Percentiles rank a stretch among this genome's conserved stretches.
Evolutionary conservation across 192 early-diverging fungal genomes (phyloP).

Genomic region (Jimgerdemannia flammicorona): DNA sequence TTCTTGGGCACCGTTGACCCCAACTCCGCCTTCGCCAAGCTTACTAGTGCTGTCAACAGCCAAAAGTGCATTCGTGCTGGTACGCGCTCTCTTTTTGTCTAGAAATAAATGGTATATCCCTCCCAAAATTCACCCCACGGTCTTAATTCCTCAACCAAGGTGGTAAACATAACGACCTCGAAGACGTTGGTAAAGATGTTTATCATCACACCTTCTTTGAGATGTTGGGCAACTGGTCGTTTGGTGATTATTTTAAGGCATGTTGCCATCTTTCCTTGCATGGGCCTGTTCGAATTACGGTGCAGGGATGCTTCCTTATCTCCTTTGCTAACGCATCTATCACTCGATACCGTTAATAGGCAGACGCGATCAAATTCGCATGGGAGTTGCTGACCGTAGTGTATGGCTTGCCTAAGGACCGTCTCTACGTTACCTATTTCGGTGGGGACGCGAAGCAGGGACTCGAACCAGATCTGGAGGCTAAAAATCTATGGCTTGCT

Average conservation of each 20-base stretch:
- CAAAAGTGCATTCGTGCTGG: conserved; percentile 99
- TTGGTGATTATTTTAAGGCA: conserved; percentile 98
- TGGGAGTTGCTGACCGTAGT: conserved; percentile 93
- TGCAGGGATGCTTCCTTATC: too few species aligned
- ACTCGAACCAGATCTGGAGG: conserved; percentile 82
- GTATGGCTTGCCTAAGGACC: conserved; percentile 75
- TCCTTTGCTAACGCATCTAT: not conserved
- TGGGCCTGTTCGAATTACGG: not conserved
- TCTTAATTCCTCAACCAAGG: conserved; percentile 28
- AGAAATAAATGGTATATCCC: not conserved
- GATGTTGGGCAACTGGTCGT: conserved; percentile 99
- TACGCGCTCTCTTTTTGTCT: conserved; percentile 20
- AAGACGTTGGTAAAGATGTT: conserved; percentile 96
- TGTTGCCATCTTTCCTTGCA: not conserved
- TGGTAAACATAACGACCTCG: conserved; percentile 99
- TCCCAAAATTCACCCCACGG: not conserved
- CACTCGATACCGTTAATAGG: conserved; percentile 27
- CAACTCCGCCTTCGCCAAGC: conserved; percentile 86
- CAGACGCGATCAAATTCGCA: conserved; percentile 85
- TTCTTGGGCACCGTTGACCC: conserved; percentile 95
- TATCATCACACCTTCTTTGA: conserved; percentile 99
- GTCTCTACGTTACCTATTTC: conserved; percentile 97
- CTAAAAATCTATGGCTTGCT: conserved; percentile 88
- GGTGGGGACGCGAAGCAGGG: conserved; percentile 82
- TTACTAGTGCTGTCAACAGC: conserved; percentile 89